These are phyloP conservation scores for Wickerhamiella lipophila DNA, from an alignment of 805 yeast species.

Conservation along the genomic window DNA sequence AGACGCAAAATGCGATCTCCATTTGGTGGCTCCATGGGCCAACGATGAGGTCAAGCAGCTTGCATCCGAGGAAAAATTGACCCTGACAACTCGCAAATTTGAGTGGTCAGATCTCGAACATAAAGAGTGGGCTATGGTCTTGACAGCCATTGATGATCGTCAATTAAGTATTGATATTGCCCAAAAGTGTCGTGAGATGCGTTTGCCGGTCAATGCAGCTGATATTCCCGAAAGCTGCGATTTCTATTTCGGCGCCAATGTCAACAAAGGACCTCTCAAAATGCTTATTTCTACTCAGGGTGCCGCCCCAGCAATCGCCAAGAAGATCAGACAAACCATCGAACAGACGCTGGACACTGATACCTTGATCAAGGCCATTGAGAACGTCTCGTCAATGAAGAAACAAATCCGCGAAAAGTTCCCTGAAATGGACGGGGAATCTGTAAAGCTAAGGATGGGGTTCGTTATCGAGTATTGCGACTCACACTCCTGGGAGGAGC, in stretches of 20 bases:
- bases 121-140: slow-evolving; percentile 45
- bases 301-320: slow-evolving; percentile 62
- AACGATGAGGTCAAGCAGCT: slow-evolving; percentile 38
- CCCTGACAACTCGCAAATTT: slow-evolving; percentile 15
- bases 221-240: slow-evolving; percentile 78
- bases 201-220: slow-evolving; percentile 59
- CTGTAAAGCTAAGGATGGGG: slow-evolving; percentile 50
- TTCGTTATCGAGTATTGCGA: slow-evolving; percentile 62
- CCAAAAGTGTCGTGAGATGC: slow-evolving; percentile 35
- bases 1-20: slow-evolving; percentile 56
- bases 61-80: slow-evolving; percentile 14
- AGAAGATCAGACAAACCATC: slow-evolving; percentile 45
- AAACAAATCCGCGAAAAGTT: slow-evolving; percentile 33
- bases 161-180: slow-evolving; percentile 45
- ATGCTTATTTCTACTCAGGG: slow-evolving; percentile 78
- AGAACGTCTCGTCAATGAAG: slow-evolving; percentile 47
- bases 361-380: slow-evolving; percentile 42
- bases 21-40: slow-evolving; percentile 43
- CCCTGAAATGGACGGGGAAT: slow-evolving; percentile 20
- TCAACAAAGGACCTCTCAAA: slow-evolving; percentile 58
- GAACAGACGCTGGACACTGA: slow-evolving; percentile 32
- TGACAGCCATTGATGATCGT: slow-evolving; percentile 67
- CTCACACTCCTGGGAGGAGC: slow-evolving; percentile 41
- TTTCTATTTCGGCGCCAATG: slow-evolving; percentile 72
- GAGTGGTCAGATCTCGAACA: slow-evolving; percentile 22